These are phyloP conservation scores for Isabelozyma pseudorhagii DNA, from an alignment of 805 yeast genomes.

Conservation along the genomic window DNA sequence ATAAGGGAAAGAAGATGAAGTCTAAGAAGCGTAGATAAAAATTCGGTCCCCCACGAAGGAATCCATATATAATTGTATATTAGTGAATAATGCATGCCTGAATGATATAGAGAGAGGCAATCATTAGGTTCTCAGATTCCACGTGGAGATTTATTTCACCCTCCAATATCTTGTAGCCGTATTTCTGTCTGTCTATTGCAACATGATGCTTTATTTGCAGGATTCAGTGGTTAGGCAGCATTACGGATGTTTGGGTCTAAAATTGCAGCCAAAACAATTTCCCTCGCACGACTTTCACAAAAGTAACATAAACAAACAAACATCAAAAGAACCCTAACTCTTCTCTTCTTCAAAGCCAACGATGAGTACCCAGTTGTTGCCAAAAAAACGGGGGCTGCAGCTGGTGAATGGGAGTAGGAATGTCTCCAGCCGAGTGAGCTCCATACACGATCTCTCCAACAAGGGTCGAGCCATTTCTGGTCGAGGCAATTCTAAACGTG, in stretches of 20 bases:
- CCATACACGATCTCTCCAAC: constrained; percentile 25
- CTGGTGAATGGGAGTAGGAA: constrained; percentile 1
- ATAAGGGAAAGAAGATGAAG: constrained; percentile 2
- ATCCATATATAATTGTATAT: neutral
- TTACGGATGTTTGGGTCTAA: too few species aligned
- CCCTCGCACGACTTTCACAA: neutral
- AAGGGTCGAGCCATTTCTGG: constrained; percentile 27
- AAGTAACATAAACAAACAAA: constrained; percentile 1
- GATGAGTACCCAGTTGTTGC: constrained; percentile 16
- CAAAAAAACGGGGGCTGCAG: constrained; percentile 19
- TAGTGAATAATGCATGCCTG: neutral
- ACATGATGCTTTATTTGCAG: too few species aligned
- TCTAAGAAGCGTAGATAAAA: too few species aligned
- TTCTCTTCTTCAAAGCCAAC: neutral
- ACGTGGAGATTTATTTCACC: too few species aligned
- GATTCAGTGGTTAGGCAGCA: too few species aligned
- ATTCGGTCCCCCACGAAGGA: constrained; percentile 3
- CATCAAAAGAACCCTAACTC: neutral
- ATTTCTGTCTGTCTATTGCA: too few species aligned
- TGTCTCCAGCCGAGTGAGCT: constrained; percentile 6
- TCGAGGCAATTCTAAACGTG: constrained; percentile 14
- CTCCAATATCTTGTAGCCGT: too few species aligned
- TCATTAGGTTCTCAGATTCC: too few species aligned
- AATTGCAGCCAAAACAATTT: neutral
- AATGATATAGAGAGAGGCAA: too few species aligned